Evolutionary conservation across 2,329 filamentous ascomycete genomes (phyloP).

Genomic region (Madurella fahalii): DNA sequence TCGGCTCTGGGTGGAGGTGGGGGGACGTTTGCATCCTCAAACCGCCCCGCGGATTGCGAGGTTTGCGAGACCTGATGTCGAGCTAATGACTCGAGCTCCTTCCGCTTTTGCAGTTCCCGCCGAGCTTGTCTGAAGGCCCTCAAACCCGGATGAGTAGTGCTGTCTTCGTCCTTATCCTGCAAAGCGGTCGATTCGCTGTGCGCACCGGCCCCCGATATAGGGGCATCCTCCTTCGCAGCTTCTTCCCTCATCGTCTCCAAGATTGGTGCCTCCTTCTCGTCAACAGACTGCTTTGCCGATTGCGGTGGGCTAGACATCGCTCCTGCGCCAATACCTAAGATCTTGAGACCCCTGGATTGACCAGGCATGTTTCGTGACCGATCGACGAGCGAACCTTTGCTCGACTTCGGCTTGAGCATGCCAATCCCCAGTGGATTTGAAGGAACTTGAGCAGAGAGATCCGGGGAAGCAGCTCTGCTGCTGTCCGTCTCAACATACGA

Average conservation of each 20-base stretch:
- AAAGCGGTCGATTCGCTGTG: constrained; percentile 12
- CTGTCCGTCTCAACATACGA: constrained; percentile 63
- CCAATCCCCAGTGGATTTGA: constrained; percentile 47
- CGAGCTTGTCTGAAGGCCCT: constrained; percentile 56
- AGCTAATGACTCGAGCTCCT: constrained; percentile 47
- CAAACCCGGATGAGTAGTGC: constrained; percentile 45
- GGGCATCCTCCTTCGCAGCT: constrained; percentile 4
- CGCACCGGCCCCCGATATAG: constrained; percentile 16
- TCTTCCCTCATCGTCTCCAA: constrained; percentile 30
- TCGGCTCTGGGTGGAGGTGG: constrained; percentile 15
- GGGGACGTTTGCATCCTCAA: constrained; percentile 8
- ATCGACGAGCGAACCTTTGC: constrained; percentile 60
- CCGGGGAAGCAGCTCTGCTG: constrained; percentile 43
- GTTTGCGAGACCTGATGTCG: constrained; percentile 34
- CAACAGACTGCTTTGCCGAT: constrained; percentile 36
- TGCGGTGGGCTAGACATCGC: constrained; percentile 40
- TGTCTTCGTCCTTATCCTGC: constrained; percentile 34
- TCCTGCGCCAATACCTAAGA: constrained; percentile 52
- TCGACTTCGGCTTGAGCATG: constrained; percentile 63
- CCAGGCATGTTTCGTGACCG: constrained; percentile 37
- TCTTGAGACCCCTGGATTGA: constrained; percentile 56
- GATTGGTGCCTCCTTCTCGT: constrained; percentile 29
- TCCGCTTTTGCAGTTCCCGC: constrained; percentile 53
- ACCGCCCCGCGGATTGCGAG: constrained; percentile 18
- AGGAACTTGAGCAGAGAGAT: constrained; percentile 23